Percentiles rank a stretch among this genome's conserved stretches.
Evolutionary conservation across 1,284 basidiomycete genomes (phyloP).

Genomic region (Cutaneotrichosporon arboriforme): DNA sequence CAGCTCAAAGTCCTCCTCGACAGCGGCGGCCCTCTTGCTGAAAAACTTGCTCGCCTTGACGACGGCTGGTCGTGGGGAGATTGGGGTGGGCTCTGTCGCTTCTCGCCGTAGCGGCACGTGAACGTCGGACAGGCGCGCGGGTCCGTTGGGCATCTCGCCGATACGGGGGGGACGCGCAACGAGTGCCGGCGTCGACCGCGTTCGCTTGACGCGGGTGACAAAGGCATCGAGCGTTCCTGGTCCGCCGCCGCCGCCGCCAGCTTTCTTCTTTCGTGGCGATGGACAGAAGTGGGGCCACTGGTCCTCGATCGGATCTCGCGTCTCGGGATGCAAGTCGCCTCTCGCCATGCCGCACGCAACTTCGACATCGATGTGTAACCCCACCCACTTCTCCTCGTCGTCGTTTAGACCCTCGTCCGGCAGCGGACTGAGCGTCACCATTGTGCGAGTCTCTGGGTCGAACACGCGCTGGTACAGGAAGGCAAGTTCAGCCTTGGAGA

Average conservation of each 20-base stretch:
- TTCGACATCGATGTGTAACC: constrained; percentile 52
- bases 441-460: constrained; percentile 60
- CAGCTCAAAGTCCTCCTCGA: constrained; percentile 13
- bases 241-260: constrained; percentile 8
- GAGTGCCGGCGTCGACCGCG: constrained; percentile 17
- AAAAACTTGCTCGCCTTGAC: constrained; percentile 37
- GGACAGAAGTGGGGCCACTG: constrained; percentile 61
- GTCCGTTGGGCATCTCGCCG: constrained; percentile 32
- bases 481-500: constrained; percentile 74
- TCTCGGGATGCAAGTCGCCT: constrained; percentile 74
- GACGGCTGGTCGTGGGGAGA: not conserved
- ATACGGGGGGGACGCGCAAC: constrained; percentile 24
- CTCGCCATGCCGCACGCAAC: constrained; percentile 58
- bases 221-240: constrained; percentile 39
- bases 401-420: constrained; percentile 55
- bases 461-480: constrained; percentile 94
- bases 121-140: constrained; percentile 36
- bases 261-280: not conserved
- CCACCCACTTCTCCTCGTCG: constrained; percentile 67
- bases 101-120: not conserved
- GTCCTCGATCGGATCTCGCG: constrained; percentile 66
- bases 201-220: constrained; percentile 28
- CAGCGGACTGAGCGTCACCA: constrained; percentile 65
- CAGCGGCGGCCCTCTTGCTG: not conserved
- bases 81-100: not conserved